A percentile compares a stretch with the other conserved stretches of the same genome.
Conservation (phyloP, 2,329 filamentous ascomycete genomes). For the Aspergillus japonicus region DNA sequence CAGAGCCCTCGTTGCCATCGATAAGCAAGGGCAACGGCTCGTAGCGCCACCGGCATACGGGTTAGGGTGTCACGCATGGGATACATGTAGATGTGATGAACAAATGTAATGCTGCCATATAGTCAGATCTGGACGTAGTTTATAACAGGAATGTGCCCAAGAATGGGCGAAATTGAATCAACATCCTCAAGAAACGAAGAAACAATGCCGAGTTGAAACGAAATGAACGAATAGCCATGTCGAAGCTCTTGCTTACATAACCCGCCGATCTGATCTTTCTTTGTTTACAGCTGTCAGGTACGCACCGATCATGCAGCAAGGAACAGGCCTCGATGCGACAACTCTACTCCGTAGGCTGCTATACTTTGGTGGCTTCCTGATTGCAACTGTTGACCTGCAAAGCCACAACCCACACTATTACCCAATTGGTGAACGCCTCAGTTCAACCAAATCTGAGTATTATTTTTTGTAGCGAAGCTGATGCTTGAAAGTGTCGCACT, state of each 20-base stretch:
- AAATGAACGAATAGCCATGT: not conserved
- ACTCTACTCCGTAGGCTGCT: not conserved
- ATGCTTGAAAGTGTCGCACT: not conserved
- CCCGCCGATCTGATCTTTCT: not conserved
- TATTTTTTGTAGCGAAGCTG: not conserved
- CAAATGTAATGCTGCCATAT: not conserved
- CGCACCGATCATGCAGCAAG: not conserved
- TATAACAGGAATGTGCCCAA: not conserved
- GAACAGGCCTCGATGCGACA: not conserved
- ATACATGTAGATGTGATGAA: not conserved
- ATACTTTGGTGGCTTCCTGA: not conserved
- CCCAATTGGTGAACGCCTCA: too few species aligned
- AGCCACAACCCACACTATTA: too few species aligned
- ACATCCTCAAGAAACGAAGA: not conserved
- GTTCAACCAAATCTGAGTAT: not conserved
- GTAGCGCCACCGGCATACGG: not conserved
- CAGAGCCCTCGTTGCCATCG: not conserved
- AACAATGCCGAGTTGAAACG: not conserved
- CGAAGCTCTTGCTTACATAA: not conserved
- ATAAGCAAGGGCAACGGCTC: not conserved
- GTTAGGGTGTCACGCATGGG: not conserved
- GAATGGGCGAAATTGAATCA: not conserved
- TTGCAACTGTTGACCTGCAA: too few species aligned
- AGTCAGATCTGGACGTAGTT: not conserved
- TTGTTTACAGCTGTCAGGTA: not conserved